Percentiles rank a stretch among this genome's conserved stretches.
These are phyloP conservation scores for Mitragyna speciosa DNA, from an alignment of 257 asterid species.

Conservation along the genomic window DNA sequence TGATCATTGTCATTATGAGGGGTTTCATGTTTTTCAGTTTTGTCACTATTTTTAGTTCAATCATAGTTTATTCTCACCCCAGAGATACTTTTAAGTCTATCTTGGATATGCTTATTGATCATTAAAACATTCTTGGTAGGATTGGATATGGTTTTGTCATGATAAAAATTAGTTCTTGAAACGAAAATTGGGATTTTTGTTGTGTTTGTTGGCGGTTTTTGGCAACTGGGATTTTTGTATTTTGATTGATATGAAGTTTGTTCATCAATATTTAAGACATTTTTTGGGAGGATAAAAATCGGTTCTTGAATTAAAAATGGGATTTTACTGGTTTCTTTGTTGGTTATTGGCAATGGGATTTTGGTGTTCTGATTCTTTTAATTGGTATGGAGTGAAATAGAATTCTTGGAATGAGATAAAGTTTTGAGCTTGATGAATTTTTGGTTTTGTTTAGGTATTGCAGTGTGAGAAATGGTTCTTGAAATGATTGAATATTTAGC, in stretches of 20 bases:
- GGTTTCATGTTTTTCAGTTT: conserved; percentile 30
- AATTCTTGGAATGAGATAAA: not conserved
- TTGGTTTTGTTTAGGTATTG: not conserved
- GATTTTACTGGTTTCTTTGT: too few relatives aligned
- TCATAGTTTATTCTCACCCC: conserved; percentile 37
- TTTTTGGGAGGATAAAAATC: too few relatives aligned
- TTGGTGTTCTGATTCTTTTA: too few relatives aligned
- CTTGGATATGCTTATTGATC: conserved; percentile 42
- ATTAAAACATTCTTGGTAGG: not conserved
- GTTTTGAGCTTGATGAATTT: not conserved
- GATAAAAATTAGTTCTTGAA: not conserved
- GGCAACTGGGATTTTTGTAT: conserved; percentile 28
- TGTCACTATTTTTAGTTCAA: conserved; percentile 35
- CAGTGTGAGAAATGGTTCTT: not conserved
- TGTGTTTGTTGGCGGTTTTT: not conserved
- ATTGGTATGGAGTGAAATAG: too few relatives aligned
- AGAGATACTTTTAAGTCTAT: conserved; percentile 53
- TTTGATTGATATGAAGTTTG: too few relatives aligned
- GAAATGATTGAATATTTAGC: not conserved
- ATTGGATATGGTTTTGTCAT: conserved; percentile 4
- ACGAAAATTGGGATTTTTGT: conserved; percentile 3
- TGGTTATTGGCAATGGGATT: too few relatives aligned
- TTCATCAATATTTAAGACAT: too few relatives aligned
- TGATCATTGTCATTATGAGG: too few relatives aligned
- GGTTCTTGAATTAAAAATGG: too few relatives aligned